Evolutionary conservation across 495 filamentous ascomycete species (phyloP), one percentile per base, ranked within the genome.

Genomic region (Sphaerosporella brunnea): DNA sequence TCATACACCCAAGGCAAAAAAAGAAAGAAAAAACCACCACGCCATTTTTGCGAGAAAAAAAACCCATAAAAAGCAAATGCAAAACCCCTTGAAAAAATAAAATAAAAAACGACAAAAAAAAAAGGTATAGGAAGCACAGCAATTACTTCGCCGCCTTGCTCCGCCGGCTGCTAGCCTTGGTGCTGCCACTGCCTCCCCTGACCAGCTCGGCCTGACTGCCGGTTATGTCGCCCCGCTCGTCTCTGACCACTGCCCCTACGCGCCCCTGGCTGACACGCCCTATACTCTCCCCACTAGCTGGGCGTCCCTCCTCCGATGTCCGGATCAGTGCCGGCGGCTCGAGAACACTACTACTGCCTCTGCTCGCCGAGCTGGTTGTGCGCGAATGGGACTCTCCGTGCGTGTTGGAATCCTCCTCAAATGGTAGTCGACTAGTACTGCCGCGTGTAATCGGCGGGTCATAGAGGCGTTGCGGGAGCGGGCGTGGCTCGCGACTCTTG

Each of bases 401-500:
- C 15, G 21, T 11, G 40, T 34, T 19, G 25, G 24, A 16, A 2
- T 20, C 18, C 11, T 28, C 30, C 38, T 45, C 34, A 32, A 62
- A 62, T 1, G 59, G 60, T 5, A 62, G 41, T 37, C 55, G 53
- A 21, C 19, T 47, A 45, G 24, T 47, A 44, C n/a, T 42, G 21
- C 3, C 51, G 32, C 36, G 53, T 53, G n/a, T 40, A n/a, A 44
- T 40, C 23, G 34, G 43, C 36, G 13, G 54, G 55, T n/a, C 48
- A 43, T 47, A 57, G 11, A 51, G 45, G 8, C 50, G 55, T 32
- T 49, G 47, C 11, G 56, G 53, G 18, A 19, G 49, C 42, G 28
- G 55, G 51, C 28, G 60, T 3, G 38, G 46, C 16, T 26, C 52
- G 34, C 20, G 54, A 4, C 50, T 60, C 49, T 69, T 63, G 35